Base-by-base conservation (phyloP, 2,329 filamentous ascomycete genomes). In the Fusarium pininemorale region DNA sequence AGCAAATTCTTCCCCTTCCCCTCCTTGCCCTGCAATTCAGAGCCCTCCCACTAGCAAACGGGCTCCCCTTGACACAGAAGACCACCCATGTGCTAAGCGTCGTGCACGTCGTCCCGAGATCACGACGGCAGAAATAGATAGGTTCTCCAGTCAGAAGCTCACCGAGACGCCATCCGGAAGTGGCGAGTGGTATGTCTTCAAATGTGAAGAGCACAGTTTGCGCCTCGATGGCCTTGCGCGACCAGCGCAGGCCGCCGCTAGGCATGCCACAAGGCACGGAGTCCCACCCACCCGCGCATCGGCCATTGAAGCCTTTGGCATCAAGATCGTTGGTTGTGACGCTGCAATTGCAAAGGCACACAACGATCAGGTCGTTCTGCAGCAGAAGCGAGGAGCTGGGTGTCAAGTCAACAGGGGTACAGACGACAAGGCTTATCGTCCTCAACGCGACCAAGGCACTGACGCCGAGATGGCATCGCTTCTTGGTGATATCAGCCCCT, bases 21-120 rank as follows among this genome's bases (percentile, higher is more conserved):
- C 26, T n/a, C 32, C 28, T 14, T 6, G 7, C 2, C 11, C 5
- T 18, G 5, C 8, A 1, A 7, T n/a, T 6, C 5, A 3, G 1
- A 24, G 14, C 4, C 11, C 15, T 24, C 5, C 7, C 5, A 11
- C 20, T 5, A 35, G 28, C 16, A 55, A 42, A 6, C 18, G 12
- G 13, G 2, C n/a, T 15, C 12, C 7, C 3, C 37, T 14, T 0
- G n/a, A 42, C 13, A 8, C 11, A 13, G 32, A 35, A n/a, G 28
- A 1, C 5, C 15, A 8, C 5, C 18, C 35, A 7, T 39, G 3
- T 16, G 11, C 44, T 7, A 24, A 38, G 6, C 32, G 22, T 6
- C 24, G 12, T 22, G 15, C 24, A 6, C 8, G 1, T 41, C 15
- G 39, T n/a, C 37, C 22, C 18, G 35, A n/a, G 3, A 38, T 13